A percentile compares a stretch with the other conserved stretches of the same genome.
Evolutionary conservation across 2,329 filamentous ascomycete species (phyloP).

Genomic region (Cladosporium phlei): DNA sequence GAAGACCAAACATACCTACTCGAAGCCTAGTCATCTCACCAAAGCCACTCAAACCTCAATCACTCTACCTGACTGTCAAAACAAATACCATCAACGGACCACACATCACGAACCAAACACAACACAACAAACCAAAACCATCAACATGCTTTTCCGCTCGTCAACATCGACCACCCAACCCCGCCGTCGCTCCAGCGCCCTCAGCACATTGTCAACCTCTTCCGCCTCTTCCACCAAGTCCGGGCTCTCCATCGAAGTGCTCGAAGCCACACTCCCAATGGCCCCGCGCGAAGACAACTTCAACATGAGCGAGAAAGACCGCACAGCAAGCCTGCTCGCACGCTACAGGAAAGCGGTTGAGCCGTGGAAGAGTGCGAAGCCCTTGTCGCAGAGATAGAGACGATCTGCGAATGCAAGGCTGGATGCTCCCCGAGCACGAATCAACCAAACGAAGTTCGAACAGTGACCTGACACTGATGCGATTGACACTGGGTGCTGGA

Average conservation of each 20-base stretch:
- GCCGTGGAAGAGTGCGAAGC: slow-evolving; percentile 27
- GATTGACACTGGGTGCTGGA: too few species aligned
- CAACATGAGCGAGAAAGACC: slow-evolving; percentile 27
- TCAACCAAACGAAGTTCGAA: too few species aligned
- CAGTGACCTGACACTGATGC: too few species aligned
- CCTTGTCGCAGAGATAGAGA: slow-evolving; percentile 13
- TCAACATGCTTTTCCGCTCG: slow-evolving; percentile 19
- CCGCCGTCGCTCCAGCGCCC: slow-evolving; percentile 9
- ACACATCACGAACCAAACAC: too few species aligned
- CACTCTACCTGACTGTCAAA: neutral
- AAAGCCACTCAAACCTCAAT: too few species aligned
- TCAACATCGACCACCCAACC: neutral
- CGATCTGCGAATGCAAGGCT: neutral
- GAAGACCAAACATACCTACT: too few species aligned
- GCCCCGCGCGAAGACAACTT: slow-evolving; percentile 30
- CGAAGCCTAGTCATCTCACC: too few species aligned
- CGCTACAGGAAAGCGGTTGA: slow-evolving; percentile 26
- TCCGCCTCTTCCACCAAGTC: slow-evolving; percentile 14
- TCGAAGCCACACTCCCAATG: slow-evolving; percentile 26
- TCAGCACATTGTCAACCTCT: slow-evolving; percentile 17
- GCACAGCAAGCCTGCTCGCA: slow-evolving; percentile 23
- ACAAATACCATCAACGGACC: neutral
- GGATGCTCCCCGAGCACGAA: too few species aligned
- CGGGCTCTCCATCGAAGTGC: slow-evolving; percentile 21
- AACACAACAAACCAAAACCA: slow-evolving; percentile 5